These are phyloP conservation scores for Pseudoturritis turrita DNA, from an alignment of 345 rosid species.

Conservation along the genomic window DNA sequence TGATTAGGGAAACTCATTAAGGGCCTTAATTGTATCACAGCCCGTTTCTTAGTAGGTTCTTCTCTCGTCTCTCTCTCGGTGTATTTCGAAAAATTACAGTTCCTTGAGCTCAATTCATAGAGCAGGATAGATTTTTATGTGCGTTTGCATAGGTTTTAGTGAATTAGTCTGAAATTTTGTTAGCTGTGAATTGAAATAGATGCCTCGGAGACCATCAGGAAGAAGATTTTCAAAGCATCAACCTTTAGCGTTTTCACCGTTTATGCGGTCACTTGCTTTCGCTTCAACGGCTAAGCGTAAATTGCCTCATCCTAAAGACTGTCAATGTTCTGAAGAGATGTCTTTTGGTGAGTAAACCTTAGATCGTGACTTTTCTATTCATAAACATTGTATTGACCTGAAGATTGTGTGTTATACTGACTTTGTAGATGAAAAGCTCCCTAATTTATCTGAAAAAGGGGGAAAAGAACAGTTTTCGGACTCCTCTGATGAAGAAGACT, in stretches of 20 bases:
- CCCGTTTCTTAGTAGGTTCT: neutral
- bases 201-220: conserved; percentile 46
- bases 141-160: neutral
- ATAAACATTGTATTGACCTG: conserved; percentile 28
- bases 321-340: conserved; percentile 11
- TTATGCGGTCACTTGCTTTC: conserved; percentile 59
- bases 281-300: conserved; percentile 39
- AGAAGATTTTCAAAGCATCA: conserved; percentile 25
- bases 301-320: conserved; percentile 16
- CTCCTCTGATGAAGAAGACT: conserved; percentile 59
- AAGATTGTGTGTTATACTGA: neutral
- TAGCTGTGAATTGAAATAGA: conserved; percentile 31
- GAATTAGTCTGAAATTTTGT: neutral
- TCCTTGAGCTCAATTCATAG: neutral
- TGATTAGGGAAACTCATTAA: neutral
- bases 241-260: conserved; percentile 67
- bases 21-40: neutral
- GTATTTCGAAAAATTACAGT: neutral
- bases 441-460: conserved; percentile 11
- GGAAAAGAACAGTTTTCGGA: conserved; percentile 24
- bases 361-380: neutral
- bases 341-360: conserved; percentile 31
- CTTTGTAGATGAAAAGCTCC: conserved; percentile 19
- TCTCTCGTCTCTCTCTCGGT: neutral
- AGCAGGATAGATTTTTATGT: neutral